Base-by-base conservation (phyloP, 129 eudicot species). In the Lactuca saligna region DNA sequence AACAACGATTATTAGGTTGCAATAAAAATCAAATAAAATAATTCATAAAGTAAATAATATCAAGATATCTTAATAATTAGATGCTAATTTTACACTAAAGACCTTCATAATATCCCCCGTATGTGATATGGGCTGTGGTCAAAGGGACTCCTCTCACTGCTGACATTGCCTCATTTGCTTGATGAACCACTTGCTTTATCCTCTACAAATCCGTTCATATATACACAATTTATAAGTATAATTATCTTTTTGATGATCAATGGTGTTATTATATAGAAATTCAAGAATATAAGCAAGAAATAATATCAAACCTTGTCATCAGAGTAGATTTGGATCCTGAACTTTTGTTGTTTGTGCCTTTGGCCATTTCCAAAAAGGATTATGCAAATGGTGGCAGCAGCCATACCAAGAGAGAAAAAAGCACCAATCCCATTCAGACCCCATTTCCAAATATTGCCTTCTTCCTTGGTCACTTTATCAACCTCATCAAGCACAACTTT, bases 381-480 rank as follows among this genome's bases (percentile, higher is more conserved):
- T 67, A 91, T 77, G 71, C 91, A 78, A 68, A 91, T 72, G 29
- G 90, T 83, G 44, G 88, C 89, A 72, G 88, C 91, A 75, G 90
- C 94, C 80, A 88, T 83, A 37, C 97, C 97, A 73, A 91, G 85
- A 15, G 97, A 85, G 73, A 86, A 88, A 71, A 91, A 61, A 41
- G 94, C 83, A 44, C 96, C 96, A 65, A 91, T 67, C 35, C 97
- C 90, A 67, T 57, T 84, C 35, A 84, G 78, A 68, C 89, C 75
- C 91, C 79, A 66, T 56, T 88, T 88, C 96, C 85, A 80, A 41
- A 88, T 41, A 73, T 77, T 81, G 37, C 56, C 69, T 31, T 66
- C 75, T 66, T 80, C 69, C 54, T 68, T 35, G 69, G 53, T 54
- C 71, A 32, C 71, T 53, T 61, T 61, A 3, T 69, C 81, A 39